Evolutionary conservation across 352 stramenopile genomes (phyloP).

Genomic region (Pythium brachiatum): DNA sequence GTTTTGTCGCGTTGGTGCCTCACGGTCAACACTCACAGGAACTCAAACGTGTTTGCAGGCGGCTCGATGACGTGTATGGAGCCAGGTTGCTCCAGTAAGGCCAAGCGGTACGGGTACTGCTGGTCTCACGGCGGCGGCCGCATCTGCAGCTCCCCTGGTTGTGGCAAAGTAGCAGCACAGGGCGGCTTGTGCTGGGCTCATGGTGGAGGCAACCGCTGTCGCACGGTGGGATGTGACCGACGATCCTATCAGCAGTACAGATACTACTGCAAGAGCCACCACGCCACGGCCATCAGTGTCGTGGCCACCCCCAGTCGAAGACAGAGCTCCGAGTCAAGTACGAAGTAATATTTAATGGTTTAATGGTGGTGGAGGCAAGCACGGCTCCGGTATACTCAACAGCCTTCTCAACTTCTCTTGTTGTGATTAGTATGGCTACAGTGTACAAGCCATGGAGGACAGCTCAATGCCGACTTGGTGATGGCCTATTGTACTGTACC

Average conservation of each 20-base stretch:
- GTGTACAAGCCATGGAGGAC: too few relatives aligned
- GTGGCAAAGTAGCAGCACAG: constrained; percentile 27
- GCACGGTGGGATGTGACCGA: constrained; percentile 26
- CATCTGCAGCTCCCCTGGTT: constrained; percentile 18
- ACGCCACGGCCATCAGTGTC: too few relatives aligned
- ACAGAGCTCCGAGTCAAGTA: too few relatives aligned
- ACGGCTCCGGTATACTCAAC: too few relatives aligned
- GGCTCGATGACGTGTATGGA: constrained; percentile 25
- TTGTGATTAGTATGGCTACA: too few relatives aligned
- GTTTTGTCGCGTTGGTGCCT: too few relatives aligned
- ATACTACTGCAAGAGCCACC: constrained; percentile 24
- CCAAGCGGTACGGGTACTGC: constrained; percentile 29
- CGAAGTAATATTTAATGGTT: too few relatives aligned
- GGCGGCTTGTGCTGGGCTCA: constrained; percentile 33
- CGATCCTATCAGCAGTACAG: constrained; percentile 25
- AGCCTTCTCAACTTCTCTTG: too few relatives aligned
- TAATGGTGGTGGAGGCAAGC: too few relatives aligned
- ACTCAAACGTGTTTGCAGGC: background rate
- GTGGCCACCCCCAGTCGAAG: too few relatives aligned
- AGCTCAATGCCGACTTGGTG: too few relatives aligned
- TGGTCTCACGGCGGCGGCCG: constrained; percentile 30
- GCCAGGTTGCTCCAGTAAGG: constrained; percentile 15
- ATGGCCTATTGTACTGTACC: too few relatives aligned
- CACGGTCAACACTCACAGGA: background rate
- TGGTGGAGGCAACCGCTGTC: constrained; percentile 31